A percentile compares a stretch with the other conserved stretches of the same genome.
These are phyloP conservation scores for Penicillium sp. DNA, from an alignment of 2,329 filamentous ascomycete species.

Conservation along the genomic window DNA sequence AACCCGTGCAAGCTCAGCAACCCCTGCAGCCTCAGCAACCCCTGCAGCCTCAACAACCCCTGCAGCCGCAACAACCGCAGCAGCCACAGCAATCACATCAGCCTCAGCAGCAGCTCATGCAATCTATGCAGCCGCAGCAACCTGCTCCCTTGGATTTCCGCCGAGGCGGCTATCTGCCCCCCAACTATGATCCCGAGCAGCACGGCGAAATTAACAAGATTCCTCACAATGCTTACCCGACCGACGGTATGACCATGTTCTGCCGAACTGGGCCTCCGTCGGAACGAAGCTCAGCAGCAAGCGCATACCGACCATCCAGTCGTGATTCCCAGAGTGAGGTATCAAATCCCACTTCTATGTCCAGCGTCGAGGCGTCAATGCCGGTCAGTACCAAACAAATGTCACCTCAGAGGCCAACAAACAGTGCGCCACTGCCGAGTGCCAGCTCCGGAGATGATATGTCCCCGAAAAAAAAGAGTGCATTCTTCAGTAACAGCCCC, in stretches of 20 bases:
- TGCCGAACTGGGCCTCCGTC: constrained; percentile 73
- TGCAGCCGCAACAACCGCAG: constrained; percentile 8
- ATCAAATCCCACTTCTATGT: constrained; percentile 84
- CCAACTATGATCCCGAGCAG: constrained; percentile 57
- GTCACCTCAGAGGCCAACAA: constrained; percentile 66
- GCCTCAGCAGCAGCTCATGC: too few relatives aligned
- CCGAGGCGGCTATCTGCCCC: constrained; percentile 41
- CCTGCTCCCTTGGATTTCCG: constrained; percentile 40
- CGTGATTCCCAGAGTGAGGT: constrained; percentile 88
- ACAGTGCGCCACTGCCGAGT: constrained; percentile 41
- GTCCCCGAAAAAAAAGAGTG: constrained; percentile 68
- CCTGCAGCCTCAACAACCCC: constrained; percentile 9
- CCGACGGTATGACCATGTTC: constrained; percentile 96
- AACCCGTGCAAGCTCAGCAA: constrained; percentile 12
- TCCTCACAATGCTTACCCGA: constrained; percentile 89
- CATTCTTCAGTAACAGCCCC: constrained; percentile 90
- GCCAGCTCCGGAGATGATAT: constrained; percentile 59
- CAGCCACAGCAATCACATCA: background rate
- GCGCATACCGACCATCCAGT: constrained; percentile 72
- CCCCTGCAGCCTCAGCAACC: background rate
- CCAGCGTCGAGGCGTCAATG: constrained; percentile 70
- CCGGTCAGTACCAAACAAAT: constrained; percentile 66
- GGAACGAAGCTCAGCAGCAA: constrained; percentile 67
- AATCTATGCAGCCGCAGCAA: constrained; percentile 21
- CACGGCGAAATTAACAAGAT: constrained; percentile 65